Evolutionary conservation across 2,329 filamentous ascomycete genomes (phyloP).

Genomic region (Coniochaeta sp.): DNA sequence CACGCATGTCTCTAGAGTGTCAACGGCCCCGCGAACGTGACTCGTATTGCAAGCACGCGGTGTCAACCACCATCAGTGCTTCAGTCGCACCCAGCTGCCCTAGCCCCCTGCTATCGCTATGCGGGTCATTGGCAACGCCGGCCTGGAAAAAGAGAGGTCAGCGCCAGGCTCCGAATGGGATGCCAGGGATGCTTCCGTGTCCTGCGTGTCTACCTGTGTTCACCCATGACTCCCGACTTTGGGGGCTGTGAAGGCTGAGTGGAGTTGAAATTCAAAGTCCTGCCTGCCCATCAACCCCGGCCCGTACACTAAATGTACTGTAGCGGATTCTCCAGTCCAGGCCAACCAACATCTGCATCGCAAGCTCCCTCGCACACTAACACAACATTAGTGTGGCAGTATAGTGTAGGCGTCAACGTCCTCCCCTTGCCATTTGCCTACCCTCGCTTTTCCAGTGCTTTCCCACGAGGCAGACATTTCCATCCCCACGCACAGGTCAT

Average conservation of each 20-base stretch:
- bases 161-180: neutral
- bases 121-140: neutral
- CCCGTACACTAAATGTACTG: no score
- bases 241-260: neutral
- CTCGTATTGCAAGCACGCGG: neutral
- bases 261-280: neutral
- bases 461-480: slow-evolving; percentile 1
- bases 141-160: neutral
- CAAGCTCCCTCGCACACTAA: neutral
- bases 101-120: no score
- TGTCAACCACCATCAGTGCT: neutral
- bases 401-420: no score
- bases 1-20: neutral
- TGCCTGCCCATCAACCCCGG: no score
- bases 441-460: neutral
- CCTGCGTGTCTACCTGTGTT: no score
- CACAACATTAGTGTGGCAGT: neutral
- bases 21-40: neutral
- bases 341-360: neutral
- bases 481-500: slow-evolving; percentile 1
- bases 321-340: neutral
- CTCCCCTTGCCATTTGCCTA: neutral
- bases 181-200: neutral
- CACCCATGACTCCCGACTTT: neutral
- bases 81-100: neutral